Base-by-base conservation (phyloP, 305 asterid species). In the Fraxinus sp. region DNA sequence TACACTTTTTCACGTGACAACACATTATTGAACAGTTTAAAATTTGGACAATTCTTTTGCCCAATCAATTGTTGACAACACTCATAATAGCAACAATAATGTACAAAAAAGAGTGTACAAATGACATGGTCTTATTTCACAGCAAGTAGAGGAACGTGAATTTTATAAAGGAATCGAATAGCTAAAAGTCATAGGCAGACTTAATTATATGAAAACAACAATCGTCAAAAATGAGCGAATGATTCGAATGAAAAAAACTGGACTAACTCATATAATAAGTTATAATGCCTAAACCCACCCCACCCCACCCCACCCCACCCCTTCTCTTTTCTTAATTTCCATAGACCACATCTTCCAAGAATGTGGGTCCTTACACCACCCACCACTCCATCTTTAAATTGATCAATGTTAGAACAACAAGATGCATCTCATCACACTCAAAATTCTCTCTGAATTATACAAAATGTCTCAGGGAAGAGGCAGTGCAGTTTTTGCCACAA, bases 401-500 rank as follows among this genome's bases (percentile, higher is more conserved):
- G 37, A 11, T 28, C 75, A 0, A 28, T 13, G 20, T 30, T 68
- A 28, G 7, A 66, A 66, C 33, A 3, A 11, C 74, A 11, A 66
- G 18, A 26, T 26, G 16, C 75, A 68, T 26, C 75, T 68, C 75
- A 68, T 68, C 75, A 28, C 36, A 3, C 18, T 9, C 73, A 66
- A 11, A 24, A 11, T 4, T 26, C n/a, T 10, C 75, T 68, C 20
- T 68, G 5, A 20, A 2, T 4, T 26, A 64, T 24, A 64, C 35
- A 68, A 14, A 68, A 68, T 68, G 75, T 28, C 75, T 5, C 36
- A 68, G 75, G 37, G 39, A 68, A 68, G 75, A 68, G 75, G 39
- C 37, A 68, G 75, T 68, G 75, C 75, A 68, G 75, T 68, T 68
- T 28, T 68, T 68, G 20, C 75, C 39, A 68, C 37, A 68, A 30